Evolutionary conservation across 305 asterid species (phyloP).

Genomic region (Fraxinus floribunda): DNA sequence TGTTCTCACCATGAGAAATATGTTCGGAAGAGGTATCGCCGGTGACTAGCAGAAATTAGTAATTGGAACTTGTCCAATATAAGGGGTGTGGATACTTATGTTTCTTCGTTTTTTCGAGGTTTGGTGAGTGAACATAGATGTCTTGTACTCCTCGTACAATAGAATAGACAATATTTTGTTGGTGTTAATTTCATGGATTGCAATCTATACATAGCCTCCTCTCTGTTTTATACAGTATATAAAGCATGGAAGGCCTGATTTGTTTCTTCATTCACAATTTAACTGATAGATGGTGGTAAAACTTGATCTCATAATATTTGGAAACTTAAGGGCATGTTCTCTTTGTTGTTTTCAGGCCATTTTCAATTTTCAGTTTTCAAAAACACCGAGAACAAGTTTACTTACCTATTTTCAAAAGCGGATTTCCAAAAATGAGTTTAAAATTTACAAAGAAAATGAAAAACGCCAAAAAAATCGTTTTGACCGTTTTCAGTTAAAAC

Average conservation of each 20-base stretch:
- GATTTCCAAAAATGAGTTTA: too few relatives aligned
- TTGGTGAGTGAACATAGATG: not conserved
- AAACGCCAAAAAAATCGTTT: too few relatives aligned
- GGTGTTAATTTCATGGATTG: not conserved
- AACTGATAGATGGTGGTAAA: not conserved
- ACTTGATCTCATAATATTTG: not conserved
- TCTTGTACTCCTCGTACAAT: slow-evolving; percentile 5
- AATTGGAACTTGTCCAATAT: not conserved
- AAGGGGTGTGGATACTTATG: not conserved
- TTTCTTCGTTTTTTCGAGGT: not conserved
- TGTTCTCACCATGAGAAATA: not conserved
- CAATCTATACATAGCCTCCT: not conserved
- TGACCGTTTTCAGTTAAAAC: too few relatives aligned
- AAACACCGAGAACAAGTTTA: too few relatives aligned
- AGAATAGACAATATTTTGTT: not conserved
- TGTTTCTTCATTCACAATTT: not conserved
- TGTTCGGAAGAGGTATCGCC: not conserved
- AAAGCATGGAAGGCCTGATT: not conserved
- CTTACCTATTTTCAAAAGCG: too few relatives aligned
- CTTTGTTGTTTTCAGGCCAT: too few relatives aligned
- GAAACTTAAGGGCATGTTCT: not conserved
- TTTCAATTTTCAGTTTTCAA: too few relatives aligned
- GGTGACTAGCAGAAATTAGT: not conserved
- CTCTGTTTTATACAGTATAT: not conserved
- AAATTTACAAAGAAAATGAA: too few relatives aligned